These are phyloP conservation scores for Pisolithus thermaeus DNA, from an alignment of 1,284 basidiomycete genomes.

Conservation along the genomic window DNA sequence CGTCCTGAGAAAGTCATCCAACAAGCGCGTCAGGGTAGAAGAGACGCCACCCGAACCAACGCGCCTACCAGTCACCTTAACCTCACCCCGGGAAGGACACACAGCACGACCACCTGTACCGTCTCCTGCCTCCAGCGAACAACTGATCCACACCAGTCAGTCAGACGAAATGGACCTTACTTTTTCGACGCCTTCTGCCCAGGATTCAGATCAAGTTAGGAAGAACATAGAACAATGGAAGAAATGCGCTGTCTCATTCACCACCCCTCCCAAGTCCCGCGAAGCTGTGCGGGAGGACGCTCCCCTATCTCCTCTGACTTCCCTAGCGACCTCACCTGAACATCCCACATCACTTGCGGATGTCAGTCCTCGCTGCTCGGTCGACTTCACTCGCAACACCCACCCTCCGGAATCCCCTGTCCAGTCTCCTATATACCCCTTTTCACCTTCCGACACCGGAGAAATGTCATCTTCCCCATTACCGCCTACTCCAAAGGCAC, in stretches of 20 bases:
- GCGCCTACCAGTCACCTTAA: conserved; percentile 2
- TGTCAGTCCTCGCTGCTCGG: not conserved
- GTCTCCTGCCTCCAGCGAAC: conserved; percentile 24
- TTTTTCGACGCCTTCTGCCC: conserved; percentile 20
- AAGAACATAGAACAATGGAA: conserved; percentile 41
- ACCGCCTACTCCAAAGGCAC: conserved; percentile 36
- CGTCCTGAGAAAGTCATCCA: conserved; percentile 12
- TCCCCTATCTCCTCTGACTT: conserved; percentile 7
- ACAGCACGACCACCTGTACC: conserved; percentile 1
- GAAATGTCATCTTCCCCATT: conserved; percentile 15
- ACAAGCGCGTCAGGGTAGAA: conserved; percentile 10
- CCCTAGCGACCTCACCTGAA: not conserved
- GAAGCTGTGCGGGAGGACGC: not conserved
- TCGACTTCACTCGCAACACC: not conserved
- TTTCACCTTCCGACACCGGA: conserved; percentile 32
- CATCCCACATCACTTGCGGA: conserved; percentile 1
- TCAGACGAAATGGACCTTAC: conserved; percentile 59
- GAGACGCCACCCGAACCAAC: conserved; percentile 3
- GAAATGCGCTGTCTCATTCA: conserved; percentile 19
- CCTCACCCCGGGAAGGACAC: conserved; percentile 3
- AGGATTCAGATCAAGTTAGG: conserved; percentile 29
- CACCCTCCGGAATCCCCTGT: conserved; percentile 9
- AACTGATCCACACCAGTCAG: conserved; percentile 59
- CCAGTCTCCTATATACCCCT: conserved; percentile 22
- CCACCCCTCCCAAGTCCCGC: conserved; percentile 2